Conservation (phyloP, 495 filamentous ascomycete species). For the Penicillium coprophilum region DNA sequence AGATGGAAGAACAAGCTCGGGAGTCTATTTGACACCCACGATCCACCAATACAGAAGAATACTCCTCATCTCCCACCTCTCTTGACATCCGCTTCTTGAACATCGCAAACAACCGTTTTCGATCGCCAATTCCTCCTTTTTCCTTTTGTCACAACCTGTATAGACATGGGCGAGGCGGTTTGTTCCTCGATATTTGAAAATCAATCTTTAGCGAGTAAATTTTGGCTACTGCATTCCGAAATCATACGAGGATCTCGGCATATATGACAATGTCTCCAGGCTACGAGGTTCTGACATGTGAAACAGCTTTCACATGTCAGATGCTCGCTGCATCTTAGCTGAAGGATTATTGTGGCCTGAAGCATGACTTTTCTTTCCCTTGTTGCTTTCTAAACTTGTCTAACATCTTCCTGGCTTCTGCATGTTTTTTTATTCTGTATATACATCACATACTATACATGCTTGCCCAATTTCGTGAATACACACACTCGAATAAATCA, state of each 20-base stretch:
- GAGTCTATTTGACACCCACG: conserved; percentile 24
- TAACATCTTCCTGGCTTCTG: conserved; percentile 14
- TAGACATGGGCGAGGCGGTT: conserved; percentile 21
- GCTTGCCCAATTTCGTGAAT: conserved; percentile 5
- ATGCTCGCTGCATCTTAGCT: conserved; percentile 4
- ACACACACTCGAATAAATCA: conserved; percentile 7
- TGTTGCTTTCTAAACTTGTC: conserved; percentile 9
- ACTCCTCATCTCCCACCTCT: neutral
- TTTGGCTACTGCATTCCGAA: conserved; percentile 19
- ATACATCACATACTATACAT: conserved; percentile 10
- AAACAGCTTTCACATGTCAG: conserved; percentile 19
- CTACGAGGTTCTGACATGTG: conserved; percentile 20
- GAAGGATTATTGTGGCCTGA: conserved; percentile 2
- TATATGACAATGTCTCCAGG: conserved; percentile 20
- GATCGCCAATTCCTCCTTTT: neutral
- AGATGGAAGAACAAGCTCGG: conserved; percentile 23
- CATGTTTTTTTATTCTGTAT: conserved; percentile 16
- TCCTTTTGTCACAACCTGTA: conserved; percentile 16
- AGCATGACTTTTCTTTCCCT: conserved; percentile 9
- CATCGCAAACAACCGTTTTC: neutral
- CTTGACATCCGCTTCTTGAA: conserved; percentile 6
- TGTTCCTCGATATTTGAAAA: conserved; percentile 15
- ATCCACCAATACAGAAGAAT: conserved; percentile 4
- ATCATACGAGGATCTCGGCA: conserved; percentile 16
- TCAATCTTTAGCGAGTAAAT: conserved; percentile 14